Evolutionary conservation across 352 stramenopile species (phyloP), one percentile per base, ranked within the genome.

Genomic region (Pythium aristosporum): DNA sequence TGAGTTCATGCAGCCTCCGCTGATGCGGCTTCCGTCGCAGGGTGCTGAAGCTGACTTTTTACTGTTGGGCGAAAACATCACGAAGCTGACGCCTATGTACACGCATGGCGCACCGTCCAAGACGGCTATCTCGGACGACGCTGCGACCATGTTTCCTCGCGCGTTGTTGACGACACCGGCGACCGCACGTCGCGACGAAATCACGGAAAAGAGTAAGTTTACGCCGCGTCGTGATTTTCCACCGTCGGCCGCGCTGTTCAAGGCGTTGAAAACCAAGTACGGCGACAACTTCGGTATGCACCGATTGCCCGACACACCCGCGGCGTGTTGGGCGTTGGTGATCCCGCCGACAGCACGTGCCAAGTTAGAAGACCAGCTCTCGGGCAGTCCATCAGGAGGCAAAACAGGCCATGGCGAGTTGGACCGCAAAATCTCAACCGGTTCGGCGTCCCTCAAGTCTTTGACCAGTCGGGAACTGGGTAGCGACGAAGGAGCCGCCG

Each of bases 191-290:
- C 84, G 80, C 12, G 82, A 91, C 34, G 79, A 90, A 46, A 88
- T 92, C 42, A 89, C 84, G 2, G 85, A 92, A 54, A 88, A 79
- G 59, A 89, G 80, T 65, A 93, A 92, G 56, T 90, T 92, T 53
- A 89, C 81, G 10, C 81, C 85, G 15, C 80, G 80, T 44, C 84
- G 84, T 18, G 86, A 93, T 56, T 95, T 95, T 39, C 86, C 86
- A 5, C 86, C 86, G 34, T 91, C 86, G n/a, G 84, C 82, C 5
- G 85, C 83, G 11, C 57, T 95, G 42, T 93, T 93, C 62, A 92
- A 95, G 67, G 86, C 86, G 3, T 87, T 95, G 79, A 87, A 86
- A 49, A 83, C 75, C 10, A 91, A 90, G 37, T 95, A 93, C 49
- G 86, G 86, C 18, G 82, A 91, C 39, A 86, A 85, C 32, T 90